These are phyloP conservation scores for Microstegium vimineum DNA, from an alignment of 176 grass and related monocot species.

Conservation along the genomic window DNA sequence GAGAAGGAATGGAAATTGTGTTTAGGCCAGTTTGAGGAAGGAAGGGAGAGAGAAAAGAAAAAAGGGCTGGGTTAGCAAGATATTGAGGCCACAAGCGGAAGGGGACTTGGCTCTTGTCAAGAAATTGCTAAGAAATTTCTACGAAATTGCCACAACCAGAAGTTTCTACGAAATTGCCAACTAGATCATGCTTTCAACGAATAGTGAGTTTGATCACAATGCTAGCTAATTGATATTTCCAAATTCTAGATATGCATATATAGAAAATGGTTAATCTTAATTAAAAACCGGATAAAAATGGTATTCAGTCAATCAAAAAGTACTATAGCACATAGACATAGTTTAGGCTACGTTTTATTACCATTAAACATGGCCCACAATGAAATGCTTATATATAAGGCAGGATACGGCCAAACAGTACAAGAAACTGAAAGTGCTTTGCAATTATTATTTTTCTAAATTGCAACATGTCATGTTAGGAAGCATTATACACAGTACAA, in stretches of 20 bases:
- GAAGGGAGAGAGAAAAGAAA: too few species aligned
- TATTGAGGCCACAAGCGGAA: too few species aligned
- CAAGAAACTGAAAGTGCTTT: not conserved
- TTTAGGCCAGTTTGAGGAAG: too few species aligned
- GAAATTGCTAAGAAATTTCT: too few species aligned
- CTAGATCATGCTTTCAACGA: not conserved
- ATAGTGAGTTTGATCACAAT: not conserved
- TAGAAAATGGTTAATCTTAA: not conserved
- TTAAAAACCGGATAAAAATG: not conserved
- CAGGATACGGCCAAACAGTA: not conserved
- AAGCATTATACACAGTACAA: not conserved
- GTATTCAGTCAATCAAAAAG: not conserved
- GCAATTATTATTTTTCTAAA: not conserved
- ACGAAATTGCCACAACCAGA: too few species aligned
- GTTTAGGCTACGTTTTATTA: not conserved
- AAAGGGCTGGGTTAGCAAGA: too few species aligned
- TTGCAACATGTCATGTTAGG: not conserved
- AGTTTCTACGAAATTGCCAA: not conserved
- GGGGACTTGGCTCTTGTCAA: too few species aligned
- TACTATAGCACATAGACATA: not conserved
- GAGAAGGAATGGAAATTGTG: too few species aligned
- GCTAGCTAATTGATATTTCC: not conserved
- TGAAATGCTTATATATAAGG: not conserved
- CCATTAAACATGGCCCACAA: not conserved
- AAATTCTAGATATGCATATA: not conserved